Evolutionary conservation across 1,284 basidiomycete species (phyloP).

Genomic region (Blastosporella zonata): DNA sequence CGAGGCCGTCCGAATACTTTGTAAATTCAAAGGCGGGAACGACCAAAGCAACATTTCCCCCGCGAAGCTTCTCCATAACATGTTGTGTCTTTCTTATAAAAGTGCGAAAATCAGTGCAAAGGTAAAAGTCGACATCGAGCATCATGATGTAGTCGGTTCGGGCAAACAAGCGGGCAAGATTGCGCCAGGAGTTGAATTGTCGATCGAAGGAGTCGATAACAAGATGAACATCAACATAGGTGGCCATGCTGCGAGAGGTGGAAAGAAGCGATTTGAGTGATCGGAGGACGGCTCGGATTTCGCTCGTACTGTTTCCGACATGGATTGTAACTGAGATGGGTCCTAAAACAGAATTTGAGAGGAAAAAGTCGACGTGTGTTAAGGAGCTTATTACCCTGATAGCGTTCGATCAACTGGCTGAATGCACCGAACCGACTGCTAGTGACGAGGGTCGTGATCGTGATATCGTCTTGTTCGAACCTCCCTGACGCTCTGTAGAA

Average conservation of each 20-base stretch:
- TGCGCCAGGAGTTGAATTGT: slow-evolving; percentile 86
- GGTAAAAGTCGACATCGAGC: slow-evolving; percentile 83
- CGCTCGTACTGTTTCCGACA: slow-evolving; percentile 44
- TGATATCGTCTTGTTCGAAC: slow-evolving; percentile 65
- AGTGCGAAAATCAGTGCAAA: slow-evolving; percentile 75
- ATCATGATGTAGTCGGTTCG: slow-evolving; percentile 83
- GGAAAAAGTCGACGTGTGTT: neutral
- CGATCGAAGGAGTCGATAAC: slow-evolving; percentile 80
- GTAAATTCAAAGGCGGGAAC: slow-evolving; percentile 79
- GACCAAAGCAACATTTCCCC: slow-evolving; percentile 65
- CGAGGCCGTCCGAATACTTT: slow-evolving; percentile 56
- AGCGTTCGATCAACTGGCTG: slow-evolving; percentile 63
- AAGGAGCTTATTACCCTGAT: slow-evolving; percentile 51
- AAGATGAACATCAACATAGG: slow-evolving; percentile 83
- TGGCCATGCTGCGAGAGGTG: slow-evolving; percentile 58
- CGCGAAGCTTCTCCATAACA: slow-evolving; percentile 40
- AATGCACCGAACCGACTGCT: slow-evolving; percentile 75
- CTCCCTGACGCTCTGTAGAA: slow-evolving; percentile 62
- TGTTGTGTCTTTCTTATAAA: slow-evolving; percentile 42
- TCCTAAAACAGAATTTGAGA: slow-evolving; percentile 39
- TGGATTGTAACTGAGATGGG: slow-evolving; percentile 83
- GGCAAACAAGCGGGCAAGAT: slow-evolving; percentile 76
- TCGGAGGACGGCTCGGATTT: slow-evolving; percentile 47
- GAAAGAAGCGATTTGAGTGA: slow-evolving; percentile 64
- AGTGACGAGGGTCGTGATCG: slow-evolving; percentile 81